Conservation (phyloP, 768 basidiomycete species). For the Leccinum disarticulatum region DNA sequence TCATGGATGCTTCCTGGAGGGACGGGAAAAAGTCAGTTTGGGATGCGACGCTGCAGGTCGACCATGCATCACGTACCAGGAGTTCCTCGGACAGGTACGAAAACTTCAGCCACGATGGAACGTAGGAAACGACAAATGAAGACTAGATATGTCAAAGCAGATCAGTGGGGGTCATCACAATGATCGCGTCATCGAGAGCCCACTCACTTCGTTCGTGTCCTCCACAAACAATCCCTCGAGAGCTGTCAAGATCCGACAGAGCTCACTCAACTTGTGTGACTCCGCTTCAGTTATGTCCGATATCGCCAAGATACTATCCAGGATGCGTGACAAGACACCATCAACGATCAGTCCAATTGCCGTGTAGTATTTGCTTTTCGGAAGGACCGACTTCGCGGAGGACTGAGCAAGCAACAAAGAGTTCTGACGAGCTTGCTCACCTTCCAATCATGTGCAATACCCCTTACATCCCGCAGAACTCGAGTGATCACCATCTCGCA, state of each 20-base stretch:
- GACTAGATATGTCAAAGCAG: slow-evolving; percentile 39
- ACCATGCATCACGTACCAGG: slow-evolving; percentile 52
- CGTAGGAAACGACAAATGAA: slow-evolving; percentile 78
- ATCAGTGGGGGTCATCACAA: slow-evolving; percentile 3
- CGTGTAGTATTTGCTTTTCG: slow-evolving; percentile 69
- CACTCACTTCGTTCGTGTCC: slow-evolving; percentile 54
- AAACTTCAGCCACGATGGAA: slow-evolving; percentile 94
- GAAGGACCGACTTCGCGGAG: slow-evolving; percentile 54
- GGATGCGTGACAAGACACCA: slow-evolving; percentile 60
- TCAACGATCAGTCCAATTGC: slow-evolving; percentile 74
- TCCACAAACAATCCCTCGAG: slow-evolving; percentile 81
- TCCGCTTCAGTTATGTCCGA: slow-evolving; percentile 88
- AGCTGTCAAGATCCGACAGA: slow-evolving; percentile 75
- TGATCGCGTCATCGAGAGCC: background rate
- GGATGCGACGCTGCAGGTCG: background rate
- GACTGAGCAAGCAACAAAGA: background rate
- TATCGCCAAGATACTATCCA: slow-evolving; percentile 74
- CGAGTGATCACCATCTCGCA: slow-evolving; percentile 69
- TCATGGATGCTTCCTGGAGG: slow-evolving; percentile 83
- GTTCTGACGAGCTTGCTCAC: slow-evolving; percentile 40
- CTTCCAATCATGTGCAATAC: slow-evolving; percentile 67
- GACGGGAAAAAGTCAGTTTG: background rate
- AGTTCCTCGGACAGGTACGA: slow-evolving; percentile 95
- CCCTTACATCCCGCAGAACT: slow-evolving; percentile 62
- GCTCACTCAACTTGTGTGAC: slow-evolving; percentile 77